Evolutionary conservation across 1,139 yeast genomes (phyloP), one percentile per base, ranked within the genome.

Genomic region (Yamadazyma taylorii): DNA sequence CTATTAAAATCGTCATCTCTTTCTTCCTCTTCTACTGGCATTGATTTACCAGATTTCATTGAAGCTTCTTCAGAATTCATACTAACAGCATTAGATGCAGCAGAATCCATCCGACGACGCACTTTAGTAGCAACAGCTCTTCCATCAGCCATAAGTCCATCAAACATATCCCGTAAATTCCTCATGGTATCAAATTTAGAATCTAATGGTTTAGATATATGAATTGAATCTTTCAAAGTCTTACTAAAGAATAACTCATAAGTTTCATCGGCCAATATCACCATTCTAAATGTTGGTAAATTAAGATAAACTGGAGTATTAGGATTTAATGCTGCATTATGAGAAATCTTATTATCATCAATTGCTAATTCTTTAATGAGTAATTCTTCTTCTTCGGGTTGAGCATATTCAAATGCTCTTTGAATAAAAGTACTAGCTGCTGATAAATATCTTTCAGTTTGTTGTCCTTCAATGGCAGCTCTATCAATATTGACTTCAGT

Each of bases 271-370:
- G 97, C 97, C 12, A 92, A 69, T 3, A 92, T 69, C 14, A 92
- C 95, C 98, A 92, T 92, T 48, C 98, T 72, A 65, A 92, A 92
- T 0, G 96, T 89, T 0, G 97, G 90, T 21, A 90, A 66, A 38
- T 86, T 86, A 40, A 92, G 74, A 39, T 69, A 79, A 14, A 85
- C 80, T 0, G 95, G 95, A 10, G 81, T 74, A 28, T 76, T 73
- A 2, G 96, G 96, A 55, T 89, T 85, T 32, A 88, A 65, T 0
- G 96, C 96, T 1, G 80, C 86, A 54, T 88, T 88, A 37, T 87
- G 75, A 2, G 68, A 50, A 13, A 69, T 61, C 28, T 52, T 58
- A 33, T 56, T 47, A 57, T 78, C 61, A 55, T 75, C 58, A 60
- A 66, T 52, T 37, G 68, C 58, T 45, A 72, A 54, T 42, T 66